Evolutionary conservation across 305 asterid species (phyloP), one percentile per base, ranked within the genome.

Genomic region (Fraxinus greggii): DNA sequence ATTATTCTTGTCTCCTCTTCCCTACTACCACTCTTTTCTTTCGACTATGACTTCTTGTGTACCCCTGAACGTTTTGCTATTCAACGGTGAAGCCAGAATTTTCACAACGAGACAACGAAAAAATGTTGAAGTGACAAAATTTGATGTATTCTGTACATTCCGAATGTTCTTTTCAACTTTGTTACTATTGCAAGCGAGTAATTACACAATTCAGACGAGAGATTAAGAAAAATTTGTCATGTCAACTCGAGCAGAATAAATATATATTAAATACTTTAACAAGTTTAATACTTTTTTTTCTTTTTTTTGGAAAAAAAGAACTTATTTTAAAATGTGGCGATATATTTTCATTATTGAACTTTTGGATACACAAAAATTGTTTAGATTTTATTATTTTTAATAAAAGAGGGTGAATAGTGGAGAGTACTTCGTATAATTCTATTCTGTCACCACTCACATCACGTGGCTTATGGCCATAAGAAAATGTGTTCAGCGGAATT

Each of bases 1-100:
- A 88, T 89, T 93, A 91, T 90, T 87, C 89, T 87, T 91, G 89
- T 88, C 93, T 85, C 86, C 89, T 70, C 72, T 74, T 76, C 79
- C 65, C 56, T 82, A 73, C 69, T 63, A 65, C 26, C 32, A 51
- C 56, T 67, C 82, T 42, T 59, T 77, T 63, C 82, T 17, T 69
- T 45, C 72, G 21, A 51, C 78, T 63, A 24, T 3, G 69, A 59
- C 69, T 59, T 59, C 23, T 59, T 4, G 3, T 59, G 28, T 21
- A 40, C 15, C 9, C 48, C 10, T 75, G 42, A 4, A 51, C 24
- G 13, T 76, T 2, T 21, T 48, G 17, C 6, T 21, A n/a, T 73
- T 32, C 65, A n/a, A 15, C 31, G 3, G 0, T 7, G 9, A 26
- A 4, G 10, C n/a, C 2, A 54, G 9, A 17, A n/a, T 1, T 19